phyloP scores from a whole-genome alignment of 2,329 filamentous ascomycete species.

The Torrubiella hemipterigena region DNA sequence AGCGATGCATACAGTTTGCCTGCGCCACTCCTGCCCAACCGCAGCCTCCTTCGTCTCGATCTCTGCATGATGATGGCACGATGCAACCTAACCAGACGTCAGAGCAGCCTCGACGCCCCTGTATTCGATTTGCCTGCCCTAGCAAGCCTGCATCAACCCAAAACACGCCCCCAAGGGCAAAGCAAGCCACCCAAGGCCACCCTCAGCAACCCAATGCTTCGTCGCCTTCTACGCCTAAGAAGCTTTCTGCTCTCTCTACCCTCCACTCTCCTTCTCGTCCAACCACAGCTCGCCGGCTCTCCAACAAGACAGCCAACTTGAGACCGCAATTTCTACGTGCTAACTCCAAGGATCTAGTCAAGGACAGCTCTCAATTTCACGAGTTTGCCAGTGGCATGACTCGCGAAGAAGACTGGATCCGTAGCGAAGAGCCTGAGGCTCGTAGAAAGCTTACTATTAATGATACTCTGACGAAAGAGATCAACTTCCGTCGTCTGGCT shows the following conservation, averaged over 20 bases:
- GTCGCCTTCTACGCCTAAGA: constrained; percentile 19
- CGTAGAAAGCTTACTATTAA: constrained; percentile 70
- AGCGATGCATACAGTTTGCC: constrained; percentile 86
- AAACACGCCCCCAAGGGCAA: constrained; percentile 19
- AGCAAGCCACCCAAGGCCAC: constrained; percentile 4
- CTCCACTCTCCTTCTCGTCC: constrained; percentile 13
- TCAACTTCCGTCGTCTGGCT: constrained; percentile 71
- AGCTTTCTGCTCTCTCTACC: constrained; percentile 12
- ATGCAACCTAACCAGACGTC: too few species aligned
- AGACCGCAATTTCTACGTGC: constrained; percentile 38
- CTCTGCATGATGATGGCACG: too few species aligned
- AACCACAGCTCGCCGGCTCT: constrained; percentile 7
- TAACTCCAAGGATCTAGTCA: constrained; percentile 34
- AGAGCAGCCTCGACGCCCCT: constrained; percentile 39
- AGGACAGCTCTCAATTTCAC: constrained; percentile 60
- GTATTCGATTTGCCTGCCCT: constrained; percentile 69
- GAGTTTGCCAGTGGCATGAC: constrained; percentile 79
- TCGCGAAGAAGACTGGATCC: constrained; percentile 85
- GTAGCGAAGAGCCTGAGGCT: constrained; percentile 50
- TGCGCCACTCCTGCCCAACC: constrained; percentile 45
- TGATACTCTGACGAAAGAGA: constrained; percentile 84
- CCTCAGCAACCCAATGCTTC: constrained; percentile 10
- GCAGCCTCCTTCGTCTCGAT: constrained; percentile 5
- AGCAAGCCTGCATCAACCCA: constrained; percentile 34
- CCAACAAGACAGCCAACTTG: constrained; percentile 12